Base-by-base conservation (phyloP, 352 stramenopile species). In the Pythium phragmiticola region DNA sequence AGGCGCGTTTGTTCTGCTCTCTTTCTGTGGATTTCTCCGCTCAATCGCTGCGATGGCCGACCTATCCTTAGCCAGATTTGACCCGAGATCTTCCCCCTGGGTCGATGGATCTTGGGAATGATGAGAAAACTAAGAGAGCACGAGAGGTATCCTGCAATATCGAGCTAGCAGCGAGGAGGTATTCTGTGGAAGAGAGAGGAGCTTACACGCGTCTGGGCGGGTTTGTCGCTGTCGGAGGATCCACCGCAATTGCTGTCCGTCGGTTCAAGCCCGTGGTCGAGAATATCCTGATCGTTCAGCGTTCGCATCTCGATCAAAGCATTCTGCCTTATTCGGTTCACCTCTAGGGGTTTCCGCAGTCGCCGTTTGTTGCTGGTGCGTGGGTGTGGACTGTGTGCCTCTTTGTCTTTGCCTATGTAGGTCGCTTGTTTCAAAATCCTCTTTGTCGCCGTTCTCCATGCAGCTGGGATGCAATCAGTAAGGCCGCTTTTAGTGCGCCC, bases 401-500 rank as follows among this genome's bases (percentile, higher is more conserved):
- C n/a, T 11, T 3, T 11, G 14, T 23, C 0, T 39, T 54, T 54
- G 47, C 23, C 47, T 16, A 17, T n/a, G 23, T 42, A 42, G 2
- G 11, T 42, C 11, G 9, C 37, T 17, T 42, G 37, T 2, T 17
- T 42, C 37, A 42, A 16, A 42, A 42, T 42, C 37, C 37, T 30
- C 33, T 55, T 9, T 21, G 42, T n/a, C 37, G 8, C 21, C 7
- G 50, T 14, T 30, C 14, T 45, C 14, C 26, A 68, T 48, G 47
- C 48, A 51, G 69, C 69, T 4, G 63, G 60, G 69, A 75, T 70
- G 69, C 19, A 57, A 72, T 54, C 43, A 57, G 63, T 75, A 73
- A 75, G 69, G 69, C 69, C 69, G 69, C 65, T 69, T 70, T 75
- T 73, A 75, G 69, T 33, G 53, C 51, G 26, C n/a, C 59, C 13